phyloP scores from a whole-genome alignment of 768 basidiomycete species.

The Chiua virens region DNA sequence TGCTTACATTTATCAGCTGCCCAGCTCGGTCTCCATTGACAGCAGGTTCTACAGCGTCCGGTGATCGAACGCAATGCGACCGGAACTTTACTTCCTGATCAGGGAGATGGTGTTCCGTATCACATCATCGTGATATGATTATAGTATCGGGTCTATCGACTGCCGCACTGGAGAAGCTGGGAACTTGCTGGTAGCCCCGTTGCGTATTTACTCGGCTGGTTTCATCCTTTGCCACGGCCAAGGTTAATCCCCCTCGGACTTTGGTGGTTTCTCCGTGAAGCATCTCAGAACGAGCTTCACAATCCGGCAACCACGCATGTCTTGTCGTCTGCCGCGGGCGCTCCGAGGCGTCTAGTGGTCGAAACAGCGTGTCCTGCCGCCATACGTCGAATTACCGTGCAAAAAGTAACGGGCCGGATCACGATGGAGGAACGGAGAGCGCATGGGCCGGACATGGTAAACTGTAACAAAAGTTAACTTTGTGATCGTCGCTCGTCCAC shows the following conservation, averaged over 20 bases:
- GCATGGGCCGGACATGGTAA: neutral
- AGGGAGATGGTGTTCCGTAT: slow-evolving; percentile 7
- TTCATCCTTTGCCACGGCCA: slow-evolving; percentile 4
- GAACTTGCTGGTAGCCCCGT: slow-evolving; percentile 17
- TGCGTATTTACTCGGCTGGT: neutral
- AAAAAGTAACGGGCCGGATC: slow-evolving; percentile 12
- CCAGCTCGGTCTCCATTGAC: slow-evolving; percentile 15
- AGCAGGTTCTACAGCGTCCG: slow-evolving; percentile 13
- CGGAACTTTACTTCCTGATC: slow-evolving; percentile 14
- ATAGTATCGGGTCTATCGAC: slow-evolving; percentile 12
- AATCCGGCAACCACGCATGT: neutral
- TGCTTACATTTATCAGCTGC: slow-evolving; percentile 7
- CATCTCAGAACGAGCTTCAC: slow-evolving; percentile 11
- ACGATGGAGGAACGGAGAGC: neutral
- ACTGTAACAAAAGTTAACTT: slow-evolving; percentile 7
- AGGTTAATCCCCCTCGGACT: slow-evolving; percentile 27
- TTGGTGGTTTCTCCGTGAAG: slow-evolving; percentile 6
- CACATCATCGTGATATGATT: slow-evolving; percentile 22
- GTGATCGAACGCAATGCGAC: slow-evolving; percentile 17
- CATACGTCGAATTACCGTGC: neutral
- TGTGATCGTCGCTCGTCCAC: slow-evolving; percentile 8
- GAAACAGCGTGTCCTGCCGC: neutral
- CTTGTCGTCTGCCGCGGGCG: neutral
- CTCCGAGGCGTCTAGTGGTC: neutral
- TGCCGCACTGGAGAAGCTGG: neutral